A percentile compares a stretch with the other conserved stretches of the same genome.
Conservation (phyloP, 345 rosid genomes). For the Abelmoschus esculentus region DNA sequence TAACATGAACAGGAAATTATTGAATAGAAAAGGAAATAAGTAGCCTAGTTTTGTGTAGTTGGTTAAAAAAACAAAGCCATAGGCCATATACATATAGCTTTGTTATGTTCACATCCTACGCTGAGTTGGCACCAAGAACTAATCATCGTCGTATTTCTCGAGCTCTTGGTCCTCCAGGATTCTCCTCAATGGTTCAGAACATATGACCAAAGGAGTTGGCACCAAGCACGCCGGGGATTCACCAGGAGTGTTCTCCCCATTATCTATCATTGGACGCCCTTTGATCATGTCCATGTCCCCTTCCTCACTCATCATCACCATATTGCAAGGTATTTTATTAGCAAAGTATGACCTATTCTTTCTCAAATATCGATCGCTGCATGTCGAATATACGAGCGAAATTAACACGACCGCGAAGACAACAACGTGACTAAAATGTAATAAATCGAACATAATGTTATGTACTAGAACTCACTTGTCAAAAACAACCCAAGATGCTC, state of each 20-base stretch:
- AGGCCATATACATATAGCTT: not conserved
- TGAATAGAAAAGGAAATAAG: not conserved
- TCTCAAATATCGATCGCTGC: constrained; percentile 23
- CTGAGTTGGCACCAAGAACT: not conserved
- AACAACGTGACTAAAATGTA: not conserved
- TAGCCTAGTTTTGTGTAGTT: not conserved
- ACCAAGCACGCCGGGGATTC: constrained; percentile 25
- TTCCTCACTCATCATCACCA: constrained; percentile 38
- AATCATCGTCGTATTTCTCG: not conserved
- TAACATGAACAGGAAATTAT: not conserved
- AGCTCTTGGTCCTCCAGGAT: constrained; percentile 11
- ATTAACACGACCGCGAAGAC: no score
- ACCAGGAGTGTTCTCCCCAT: constrained; percentile 8
- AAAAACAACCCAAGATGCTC: constrained; percentile 43
- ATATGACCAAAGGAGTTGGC: constrained; percentile 27
- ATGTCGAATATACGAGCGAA: not conserved
- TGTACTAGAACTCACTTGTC: constrained; percentile 23
- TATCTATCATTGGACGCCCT: constrained; percentile 19
- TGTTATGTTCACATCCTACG: not conserved
- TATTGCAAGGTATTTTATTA: constrained; percentile 30
- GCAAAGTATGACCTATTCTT: constrained; percentile 33
- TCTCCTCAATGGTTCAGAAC: constrained; percentile 23
- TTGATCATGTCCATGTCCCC: constrained; percentile 35
- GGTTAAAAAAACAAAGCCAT: not conserved
- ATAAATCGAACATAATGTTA: not conserved